phyloP scores from a whole-genome alignment of 2,329 filamentous ascomycete species.

The Penicillium sp. region DNA sequence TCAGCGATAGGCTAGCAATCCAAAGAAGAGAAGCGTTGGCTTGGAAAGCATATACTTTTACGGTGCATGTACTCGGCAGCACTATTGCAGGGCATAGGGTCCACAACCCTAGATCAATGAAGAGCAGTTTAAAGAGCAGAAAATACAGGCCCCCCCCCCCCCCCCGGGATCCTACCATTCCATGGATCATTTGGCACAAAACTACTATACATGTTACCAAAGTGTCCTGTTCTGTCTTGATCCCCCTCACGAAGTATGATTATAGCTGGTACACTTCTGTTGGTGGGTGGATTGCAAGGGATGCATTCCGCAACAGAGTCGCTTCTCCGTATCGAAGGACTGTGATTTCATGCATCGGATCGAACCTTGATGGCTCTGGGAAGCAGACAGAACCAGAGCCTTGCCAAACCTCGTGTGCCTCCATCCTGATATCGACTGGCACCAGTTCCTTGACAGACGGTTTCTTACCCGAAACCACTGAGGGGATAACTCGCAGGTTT shows the following conservation, averaged over 20 bases:
- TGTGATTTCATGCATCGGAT: background rate
- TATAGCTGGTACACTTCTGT: background rate
- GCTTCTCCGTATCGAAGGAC: background rate
- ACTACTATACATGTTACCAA: no score
- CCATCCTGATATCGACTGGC: background rate
- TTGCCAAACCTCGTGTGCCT: background rate
- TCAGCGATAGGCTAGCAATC: no score
- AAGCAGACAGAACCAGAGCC: background rate
- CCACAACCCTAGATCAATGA: no score
- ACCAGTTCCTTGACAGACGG: background rate
- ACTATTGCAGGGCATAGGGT: no score
- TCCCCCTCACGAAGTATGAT: background rate
- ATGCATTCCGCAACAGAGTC: background rate
- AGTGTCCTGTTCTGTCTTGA: no score
- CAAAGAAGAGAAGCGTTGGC: no score
- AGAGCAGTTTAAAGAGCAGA: no score
- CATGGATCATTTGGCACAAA: no score
- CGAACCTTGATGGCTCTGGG: background rate
- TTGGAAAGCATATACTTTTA: no score
- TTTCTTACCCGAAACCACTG: background rate
- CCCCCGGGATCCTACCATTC: no score
- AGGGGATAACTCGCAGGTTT: background rate
- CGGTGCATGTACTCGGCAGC: no score
- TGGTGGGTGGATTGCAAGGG: background rate
- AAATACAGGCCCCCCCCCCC: no score